Percentiles rank a stretch among this genome's conserved stretches.
Conservation (phyloP, 108 stramenopile genomes). For the Mediolabrus comicus region DNA sequence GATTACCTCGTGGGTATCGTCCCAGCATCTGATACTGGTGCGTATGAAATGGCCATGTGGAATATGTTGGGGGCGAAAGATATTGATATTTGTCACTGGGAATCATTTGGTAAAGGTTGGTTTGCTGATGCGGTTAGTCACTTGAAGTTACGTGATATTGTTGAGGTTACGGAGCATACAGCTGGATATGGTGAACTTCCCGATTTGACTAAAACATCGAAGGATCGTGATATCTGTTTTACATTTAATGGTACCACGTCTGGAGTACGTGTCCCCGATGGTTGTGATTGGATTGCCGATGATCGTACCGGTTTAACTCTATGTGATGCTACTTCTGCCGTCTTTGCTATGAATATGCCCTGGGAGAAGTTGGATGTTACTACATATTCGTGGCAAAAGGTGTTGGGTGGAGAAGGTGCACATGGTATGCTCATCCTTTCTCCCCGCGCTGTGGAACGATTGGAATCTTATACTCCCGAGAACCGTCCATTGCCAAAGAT, state of each 20-base stretch:
- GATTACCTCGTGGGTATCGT: slow-evolving; percentile 96
- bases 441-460: slow-evolving; percentile 96
- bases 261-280: slow-evolving; percentile 95
- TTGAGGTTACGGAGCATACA: slow-evolving; percentile 85
- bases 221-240: slow-evolving; percentile 95
- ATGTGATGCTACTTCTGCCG: slow-evolving; percentile 98
- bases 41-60: slow-evolving; percentile 99
- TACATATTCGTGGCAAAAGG: slow-evolving; percentile 99
- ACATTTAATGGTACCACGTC: slow-evolving; percentile 99
- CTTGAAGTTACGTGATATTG: slow-evolving; percentile 86
- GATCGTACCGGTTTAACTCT: slow-evolving; percentile 93
- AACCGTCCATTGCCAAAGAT: slow-evolving; percentile 99
- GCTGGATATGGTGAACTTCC: slow-evolving; percentile 97
- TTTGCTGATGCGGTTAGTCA: slow-evolving; percentile 90
- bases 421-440: slow-evolving; percentile 97
- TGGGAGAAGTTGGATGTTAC: slow-evolving; percentile 99
- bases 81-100: slow-evolving; percentile 98
- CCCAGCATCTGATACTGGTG: slow-evolving; percentile 99
- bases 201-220: slow-evolving; percentile 84
- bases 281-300: slow-evolving; percentile 92
- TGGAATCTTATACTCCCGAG: slow-evolving; percentile 93
- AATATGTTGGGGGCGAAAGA: slow-evolving; percentile 93
- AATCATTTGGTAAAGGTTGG: slow-evolving; percentile 99
- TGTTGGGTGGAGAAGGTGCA: slow-evolving; percentile 98
- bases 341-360: slow-evolving; percentile 99